Base-by-base conservation (phyloP, 2,329 filamentous ascomycete genomes). In the Fusarium pseudocircinatum region DNA sequence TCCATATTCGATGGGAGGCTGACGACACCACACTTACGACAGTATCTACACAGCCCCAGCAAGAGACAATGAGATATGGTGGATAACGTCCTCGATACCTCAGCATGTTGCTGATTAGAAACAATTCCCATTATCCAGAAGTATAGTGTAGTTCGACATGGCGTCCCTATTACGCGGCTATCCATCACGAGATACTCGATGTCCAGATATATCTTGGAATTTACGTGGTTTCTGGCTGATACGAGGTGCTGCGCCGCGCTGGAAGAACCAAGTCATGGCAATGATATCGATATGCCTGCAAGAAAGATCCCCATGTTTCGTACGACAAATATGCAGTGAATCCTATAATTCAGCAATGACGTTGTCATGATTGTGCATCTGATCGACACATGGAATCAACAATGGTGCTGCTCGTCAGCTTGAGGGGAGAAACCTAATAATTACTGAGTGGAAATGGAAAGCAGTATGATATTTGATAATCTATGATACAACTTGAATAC, bases 231-330 rank as follows among this genome's bases (percentile, higher is more conserved):
- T 26, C 37, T 46, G 30, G 32, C 32, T 50, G 42, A 69, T 62
- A 70, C 65, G 67, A 70, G 65, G 42, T 59, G 65, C 67, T 69
- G 65, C 65, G 67, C 60, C 67, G 65, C 67, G n/a, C n/a, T 42
- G 22, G 39, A 46, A 54, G 58, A 32, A 61, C 44, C 34, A 60
- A 50, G 46, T 32, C 26, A 47, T 44, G 54, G 52, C 39, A 32
- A 28, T 37, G 52, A 36, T 34, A 43, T 62, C 16, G n/a, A 40
- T 52, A 61, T 26, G 32, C 16, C 30, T 15, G 32, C 56, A 59
- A 39, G 43, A 59, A 37, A 18, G 43, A 59, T 32, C 28, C 15
- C 20, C 39, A 39, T 24, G 24, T 22, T 59, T 37, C 26, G 30
- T 28, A 36, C 20, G 42, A 50, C 37, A 20, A 28, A 20, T 7